Evolutionary conservation across 352 stramenopile species (phyloP), one percentile per base, ranked within the genome.

Genomic region (Phytophthora fragariaefolia): DNA sequence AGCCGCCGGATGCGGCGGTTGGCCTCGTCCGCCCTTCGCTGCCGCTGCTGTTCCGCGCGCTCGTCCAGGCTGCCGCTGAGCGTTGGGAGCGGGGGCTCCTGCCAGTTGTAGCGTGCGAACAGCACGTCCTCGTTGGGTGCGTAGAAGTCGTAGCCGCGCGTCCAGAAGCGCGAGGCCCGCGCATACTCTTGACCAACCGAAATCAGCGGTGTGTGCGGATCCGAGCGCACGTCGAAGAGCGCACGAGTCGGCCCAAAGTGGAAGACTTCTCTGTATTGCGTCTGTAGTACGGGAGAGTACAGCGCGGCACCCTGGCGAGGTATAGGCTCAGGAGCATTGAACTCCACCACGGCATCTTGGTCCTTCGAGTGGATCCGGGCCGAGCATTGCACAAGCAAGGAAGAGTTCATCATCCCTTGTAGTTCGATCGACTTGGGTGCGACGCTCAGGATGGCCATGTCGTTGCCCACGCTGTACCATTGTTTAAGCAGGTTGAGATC

Each of bases 141-240:
- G 66, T 96, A 96, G 45, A 96, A 95, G 40, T 96, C 89, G 71
- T 91, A 95, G 26, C 87, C 89, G 17, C 75, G 71, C 26, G 89
- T 96, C 89, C 89, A 96, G 63, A 95, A 96, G 24, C 89, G 85
- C 24, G 85, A 80, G 2, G 89, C 89, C 17, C 89, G 85, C 48
- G 80, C 77, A 63, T 93, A 96, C 36, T 95, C 87, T 63, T 85
- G 59, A 17, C 87, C 89, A 45, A 90, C 74, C 1, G 68, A 77
- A 20, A 91, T 54, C 24, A 84, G 50, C n/a, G 80, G 56, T 2
- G 88, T 82, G 58, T 93, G 70, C 4, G 89, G 84, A 51, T 96
- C 89, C 1, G 89, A 95, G 8, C 85, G 89, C 48, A 95, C 81
- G 22, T 71, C 72, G 20, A 88, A 60, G 10, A 96, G 71, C 4